Conservation (phyloP, 768 basidiomycete genomes). For the Termitomyces sp. region DNA sequence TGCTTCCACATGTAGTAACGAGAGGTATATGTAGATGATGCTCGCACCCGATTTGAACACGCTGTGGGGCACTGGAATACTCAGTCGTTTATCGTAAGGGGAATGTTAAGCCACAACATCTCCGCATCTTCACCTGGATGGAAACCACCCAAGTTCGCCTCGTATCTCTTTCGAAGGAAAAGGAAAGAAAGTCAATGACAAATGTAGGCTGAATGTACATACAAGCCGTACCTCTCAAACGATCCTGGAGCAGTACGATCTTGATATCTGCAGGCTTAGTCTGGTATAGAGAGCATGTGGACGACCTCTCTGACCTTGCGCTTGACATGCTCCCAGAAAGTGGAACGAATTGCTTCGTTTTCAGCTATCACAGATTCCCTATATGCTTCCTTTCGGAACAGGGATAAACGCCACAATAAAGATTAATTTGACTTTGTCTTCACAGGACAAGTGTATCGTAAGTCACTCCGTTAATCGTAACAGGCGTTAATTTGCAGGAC, state of each 20-base stretch:
- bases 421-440: constrained; percentile 8
- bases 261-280: background rate
- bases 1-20: background rate
- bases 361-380: background rate
- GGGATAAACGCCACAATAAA: too few relatives aligned
- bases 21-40: background rate
- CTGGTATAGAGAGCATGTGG: background rate
- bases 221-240: too few relatives aligned
- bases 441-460: constrained; percentile 12
- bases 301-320: background rate
- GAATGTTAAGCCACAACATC: constrained; percentile 1
- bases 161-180: background rate
- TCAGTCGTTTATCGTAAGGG: background rate
- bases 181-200: too few relatives aligned
- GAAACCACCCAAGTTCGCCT: background rate
- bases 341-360: background rate
- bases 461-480: constrained; percentile 16
- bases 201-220: too few relatives aligned
- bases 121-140: constrained; percentile 1
- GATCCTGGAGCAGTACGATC: constrained; percentile 1
- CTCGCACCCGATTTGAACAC: background rate
- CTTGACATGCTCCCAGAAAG: background rate
- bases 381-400: background rate
- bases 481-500: constrained; percentile 14
- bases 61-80: background rate